Base-by-base conservation (phyloP, 306 rosid species). In the Cicer bijugum region DNA sequence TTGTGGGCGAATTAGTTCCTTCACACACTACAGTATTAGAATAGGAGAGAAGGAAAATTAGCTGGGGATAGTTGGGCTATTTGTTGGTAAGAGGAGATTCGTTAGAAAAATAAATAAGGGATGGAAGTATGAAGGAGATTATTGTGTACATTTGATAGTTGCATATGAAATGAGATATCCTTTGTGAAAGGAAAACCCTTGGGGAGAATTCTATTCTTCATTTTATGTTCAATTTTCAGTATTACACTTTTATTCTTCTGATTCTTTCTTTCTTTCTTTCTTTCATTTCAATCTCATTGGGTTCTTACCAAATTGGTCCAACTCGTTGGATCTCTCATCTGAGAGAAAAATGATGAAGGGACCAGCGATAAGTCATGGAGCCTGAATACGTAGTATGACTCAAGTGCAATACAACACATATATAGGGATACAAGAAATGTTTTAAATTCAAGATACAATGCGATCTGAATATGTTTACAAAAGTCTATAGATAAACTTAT, bases 1-100 rank as follows among this genome's bases (percentile, higher is more conserved):
- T n/a, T n/a, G 6, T 65, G n/a, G 50, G 42, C 2, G 33, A 45
- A 45, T 42, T 6, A 12, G 43, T 44, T 55, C 80, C 74, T 66
- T 67, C 48, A 44, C 50, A 55, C 46, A 14, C 61, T 35, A 19
- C 63, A 43, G 59, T 28, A 15, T 75, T 11, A 14, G 64, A 20
- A 38, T 38, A 38, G 20, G 12, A 61, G 23, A 61, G 46, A 35
- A 37, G 12, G 4, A 61, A 61, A 61, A 61, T 7, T 37, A 20
- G 23, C 5, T 11, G 16, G 9, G 64, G 7, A 23, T 12, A 11
- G 17, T 11, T 59, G 9, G 50, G 12, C 6, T 7, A 14, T 45
- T 45, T 9, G 50, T 45, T 45, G 50, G 50, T 45, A 45, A 9
- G 50, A 53, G 35, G 57, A 23, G 5, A 53, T 17, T n/a, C 1